A percentile compares a stretch with the other conserved stretches of the same genome.
phyloP scores from a whole-genome alignment of 495 filamentous ascomycete species.

The Aspergillus homomorphus region DNA sequence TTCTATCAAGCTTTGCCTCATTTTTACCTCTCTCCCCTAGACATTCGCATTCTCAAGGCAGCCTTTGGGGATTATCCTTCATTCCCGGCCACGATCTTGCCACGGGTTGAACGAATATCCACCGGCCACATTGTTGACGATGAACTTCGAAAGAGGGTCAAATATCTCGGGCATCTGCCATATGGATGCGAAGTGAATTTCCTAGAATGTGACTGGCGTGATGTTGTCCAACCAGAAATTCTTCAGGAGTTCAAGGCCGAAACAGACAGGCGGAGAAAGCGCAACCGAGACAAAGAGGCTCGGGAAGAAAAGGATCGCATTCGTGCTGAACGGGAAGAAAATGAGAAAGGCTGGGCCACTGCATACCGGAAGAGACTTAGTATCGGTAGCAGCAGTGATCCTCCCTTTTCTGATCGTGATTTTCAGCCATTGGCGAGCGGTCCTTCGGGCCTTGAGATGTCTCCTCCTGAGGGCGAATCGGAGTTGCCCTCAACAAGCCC shows the following conservation, averaged over 20 bases:
- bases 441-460: constrained; percentile 43
- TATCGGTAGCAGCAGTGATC: constrained; percentile 34
- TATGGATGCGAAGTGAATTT: constrained; percentile 92
- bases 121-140: constrained; percentile 91
- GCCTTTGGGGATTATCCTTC: constrained; percentile 79
- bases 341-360: constrained; percentile 57
- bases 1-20: constrained; percentile 91
- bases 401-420: constrained; percentile 50
- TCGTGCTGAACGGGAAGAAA: constrained; percentile 81
- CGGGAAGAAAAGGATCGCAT: constrained; percentile 88
- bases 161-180: constrained; percentile 88
- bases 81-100: constrained; percentile 88
- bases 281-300: constrained; percentile 80
- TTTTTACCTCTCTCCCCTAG: constrained; percentile 88
- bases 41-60: constrained; percentile 91
- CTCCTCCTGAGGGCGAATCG: constrained; percentile 59
- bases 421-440: constrained; percentile 63
- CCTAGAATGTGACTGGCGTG: constrained; percentile 95
- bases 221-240: constrained; percentile 73
- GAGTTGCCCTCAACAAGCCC: constrained; percentile 78
- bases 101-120: constrained; percentile 86
- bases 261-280: constrained; percentile 72
- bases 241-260: constrained; percentile 70
- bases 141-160: constrained; percentile 77
- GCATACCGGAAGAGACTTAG: constrained; percentile 47